Base-by-base conservation (phyloP, 1,139 yeast genomes). In the Kodamaea alishanica region DNA sequence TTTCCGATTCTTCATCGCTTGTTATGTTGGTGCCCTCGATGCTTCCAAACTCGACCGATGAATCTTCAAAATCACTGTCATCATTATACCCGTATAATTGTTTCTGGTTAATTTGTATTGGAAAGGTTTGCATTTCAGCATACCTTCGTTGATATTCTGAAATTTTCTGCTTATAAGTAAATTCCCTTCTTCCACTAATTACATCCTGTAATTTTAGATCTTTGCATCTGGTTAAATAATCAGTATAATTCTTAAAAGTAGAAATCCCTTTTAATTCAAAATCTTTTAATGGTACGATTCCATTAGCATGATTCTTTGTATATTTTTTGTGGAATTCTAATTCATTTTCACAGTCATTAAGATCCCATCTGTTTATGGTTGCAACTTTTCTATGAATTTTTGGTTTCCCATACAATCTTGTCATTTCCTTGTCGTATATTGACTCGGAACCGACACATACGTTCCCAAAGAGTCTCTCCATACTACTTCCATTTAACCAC, bases 381-480 rank as follows among this genome's bases (percentile, higher is more conserved):
- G 39, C 38, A 0, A 65, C 54, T 1, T 58, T 59, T 22, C 63
- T 39, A 1, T 47, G 42, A 1, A 52, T 39, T 41, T 6, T 23
- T 0, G 65, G 61, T 0, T 36, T 36, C 0, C 72, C 71, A 39
- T 47, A 56, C 1, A 35, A 25, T 6, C 36, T 38, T 3, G 48
- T 35, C 51, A 53, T 60, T 40, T 48, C 48, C 1, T 44, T 28
- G 40, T 74, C 79, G 45, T 61, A 73, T 5, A 37, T 22, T 37
- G 63, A 70, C 2, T 40, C 40, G 0, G 30, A 26, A 0, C 44
- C 41, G 1, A 31, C 27, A 41, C 79, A 73, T 3, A 63, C 46
- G 27, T 60, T 61, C 0, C 77, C 79, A 60, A 75, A 77, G 1
- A 70, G 49, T 30, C 77, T 52, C 4, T 55, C 43, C 65, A 77